Conservation (phyloP, 164 flowering plant species). For the Paratinospora sagittata region DNA sequence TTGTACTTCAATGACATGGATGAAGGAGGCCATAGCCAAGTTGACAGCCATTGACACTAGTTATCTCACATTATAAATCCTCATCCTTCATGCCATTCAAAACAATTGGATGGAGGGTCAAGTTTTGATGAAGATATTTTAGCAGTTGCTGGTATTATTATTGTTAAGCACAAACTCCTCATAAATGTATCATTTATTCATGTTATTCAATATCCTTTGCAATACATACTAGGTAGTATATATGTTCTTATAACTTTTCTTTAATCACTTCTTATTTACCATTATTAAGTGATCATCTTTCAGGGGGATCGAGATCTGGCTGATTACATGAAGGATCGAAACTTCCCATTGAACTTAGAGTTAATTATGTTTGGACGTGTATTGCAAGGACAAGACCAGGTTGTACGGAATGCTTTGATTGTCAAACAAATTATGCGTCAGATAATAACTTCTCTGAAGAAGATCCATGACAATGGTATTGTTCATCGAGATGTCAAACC, state of each 20-base stretch:
- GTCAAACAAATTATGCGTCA: conserved; percentile 96
- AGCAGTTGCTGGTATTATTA: background rate
- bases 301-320: conserved; percentile 82
- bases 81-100: no score
- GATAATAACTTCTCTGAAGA: conserved; percentile 79
- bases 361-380: conserved; percentile 82
- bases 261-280: conserved; percentile 8
- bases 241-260: background rate
- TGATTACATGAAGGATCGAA: conserved; percentile 83
- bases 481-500: conserved; percentile 98
- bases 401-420: conserved; percentile 70
- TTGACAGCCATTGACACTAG: no score
- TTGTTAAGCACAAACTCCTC: background rate
- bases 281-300: conserved; percentile 13
- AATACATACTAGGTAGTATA: background rate
- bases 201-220: background rate
- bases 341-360: conserved; percentile 84
- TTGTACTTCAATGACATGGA: background rate
- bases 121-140: no score
- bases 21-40: no score
- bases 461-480: conserved; percentile 88
- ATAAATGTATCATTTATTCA: no score
- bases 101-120: background rate
- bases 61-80: no score
- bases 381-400: conserved; percentile 58